These are phyloP conservation scores for Chaetomium sp. DNA, from an alignment of 2,329 filamentous ascomycete genomes.

Conservation along the genomic window DNA sequence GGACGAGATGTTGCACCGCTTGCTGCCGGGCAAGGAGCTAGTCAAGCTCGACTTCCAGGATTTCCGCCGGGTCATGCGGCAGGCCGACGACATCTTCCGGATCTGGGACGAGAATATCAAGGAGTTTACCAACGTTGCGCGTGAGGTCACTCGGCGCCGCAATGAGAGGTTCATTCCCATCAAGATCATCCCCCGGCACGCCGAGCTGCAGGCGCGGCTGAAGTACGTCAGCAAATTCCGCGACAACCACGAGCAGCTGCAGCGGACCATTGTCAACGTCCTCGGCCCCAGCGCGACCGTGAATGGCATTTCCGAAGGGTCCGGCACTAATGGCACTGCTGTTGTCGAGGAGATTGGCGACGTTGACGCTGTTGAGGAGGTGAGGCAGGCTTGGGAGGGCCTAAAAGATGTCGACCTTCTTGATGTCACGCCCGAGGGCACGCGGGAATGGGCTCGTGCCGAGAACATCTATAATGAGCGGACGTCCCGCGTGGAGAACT, in stretches of 20 bases:
- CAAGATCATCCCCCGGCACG: constrained; percentile 87
- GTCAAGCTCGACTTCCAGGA: constrained; percentile 92
- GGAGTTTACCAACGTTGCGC: constrained; percentile 95
- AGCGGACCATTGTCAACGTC: constrained; percentile 95
- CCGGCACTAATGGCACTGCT: constrained; percentile 60
- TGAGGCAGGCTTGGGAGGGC: constrained; percentile 90
- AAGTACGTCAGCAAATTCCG: constrained; percentile 95
- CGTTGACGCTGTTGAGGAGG: constrained; percentile 94
- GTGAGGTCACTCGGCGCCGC: constrained; percentile 87
- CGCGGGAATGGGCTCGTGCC: constrained; percentile 86
- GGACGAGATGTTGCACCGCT: constrained; percentile 78
- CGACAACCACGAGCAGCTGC: constrained; percentile 95
- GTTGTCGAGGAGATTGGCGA: constrained; percentile 94
- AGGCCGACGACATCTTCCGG: constrained; percentile 81
- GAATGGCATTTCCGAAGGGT: constrained; percentile 54
- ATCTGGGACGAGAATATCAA: constrained; percentile 96
- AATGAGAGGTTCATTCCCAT: constrained; percentile 99
- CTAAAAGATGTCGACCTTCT: constrained; percentile 93
- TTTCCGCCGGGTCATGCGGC: constrained; percentile 82
- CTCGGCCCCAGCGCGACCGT: constrained; percentile 72
- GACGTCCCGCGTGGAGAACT: constrained; percentile 96
- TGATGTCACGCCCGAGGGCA: constrained; percentile 87
- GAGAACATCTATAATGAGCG: constrained; percentile 97
- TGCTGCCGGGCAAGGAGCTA: constrained; percentile 82
- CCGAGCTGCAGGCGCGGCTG: constrained; percentile 83